Base-by-base conservation (phyloP, 331 rosid genomes). In the Pyracantha coccinea region DNA sequence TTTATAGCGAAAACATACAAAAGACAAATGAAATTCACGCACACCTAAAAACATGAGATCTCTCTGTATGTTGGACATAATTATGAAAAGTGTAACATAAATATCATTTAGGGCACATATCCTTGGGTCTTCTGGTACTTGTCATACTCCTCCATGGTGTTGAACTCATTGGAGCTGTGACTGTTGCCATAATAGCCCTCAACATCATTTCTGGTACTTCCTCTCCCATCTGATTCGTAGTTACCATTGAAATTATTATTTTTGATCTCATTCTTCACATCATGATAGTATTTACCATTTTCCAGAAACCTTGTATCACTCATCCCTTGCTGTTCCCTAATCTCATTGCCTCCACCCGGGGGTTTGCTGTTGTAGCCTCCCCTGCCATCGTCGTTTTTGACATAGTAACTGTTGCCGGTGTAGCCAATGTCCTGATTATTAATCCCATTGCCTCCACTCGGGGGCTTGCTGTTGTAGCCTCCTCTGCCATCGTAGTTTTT, bases 81-180 rank as follows among this genome's bases (percentile, higher is more conserved):
- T 38, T 38, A 2, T 38, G 45, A 0, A 38, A 38, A 38, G 45
- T 55, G 32, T 32, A 31, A 54, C 14, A 41, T 24, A 57, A 20
- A 33, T 2, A 71, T 16, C 4, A 20, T 69, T 78, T 81, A 91
- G 29, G 96, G 97, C 33, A 47, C 75, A 76, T 83, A 83, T 27
- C 79, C 86, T 75, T 80, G 84, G 66, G 75, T 77, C 85, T 73
- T 79, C 67, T 86, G 88, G 75, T 86, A 85, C 85, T 76, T 92
- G 62, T 89, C 91, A 66, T 82, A 92, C 86, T 93, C 97, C 72
- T 88, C 97, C 96, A 87, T 89, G 55, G 92, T 77, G 75, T 90
- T 82, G 76, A 84, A 89, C 82, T 83, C 98, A 71, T 89, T 85
- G 4, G 86, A 82, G 25, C 81, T 70, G 79, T 81, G 53, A 28